Conservation (phyloP, 768 basidiomycete genomes). For the Tylopilus cervinicoccineus region DNA sequence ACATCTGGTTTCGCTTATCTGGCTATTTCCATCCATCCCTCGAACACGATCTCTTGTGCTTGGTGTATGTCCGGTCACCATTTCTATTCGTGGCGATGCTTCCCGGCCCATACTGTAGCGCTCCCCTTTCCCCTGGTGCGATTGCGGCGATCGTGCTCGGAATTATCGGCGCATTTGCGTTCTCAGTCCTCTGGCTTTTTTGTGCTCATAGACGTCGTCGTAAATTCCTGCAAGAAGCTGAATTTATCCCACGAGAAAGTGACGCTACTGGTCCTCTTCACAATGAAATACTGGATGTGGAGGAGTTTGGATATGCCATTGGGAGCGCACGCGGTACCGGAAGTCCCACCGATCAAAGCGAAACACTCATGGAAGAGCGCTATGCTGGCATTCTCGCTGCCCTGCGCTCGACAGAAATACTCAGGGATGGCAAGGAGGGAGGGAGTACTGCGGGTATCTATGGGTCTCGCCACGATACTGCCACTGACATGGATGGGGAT, state of each 20-base stretch:
- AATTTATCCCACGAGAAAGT: conserved; percentile 5
- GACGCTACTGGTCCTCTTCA: conserved; percentile 18
- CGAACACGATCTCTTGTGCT: conserved; percentile 3
- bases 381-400: conserved; percentile 27
- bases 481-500: conserved; percentile 9
- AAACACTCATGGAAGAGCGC: conserved; percentile 20
- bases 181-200: conserved; percentile 28
- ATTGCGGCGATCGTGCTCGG: conserved; percentile 25
- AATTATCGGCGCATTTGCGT: conserved; percentile 23
- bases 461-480: conserved; percentile 18
- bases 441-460: conserved; percentile 28
- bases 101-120: conserved; percentile 4
- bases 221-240: conserved; percentile 18
- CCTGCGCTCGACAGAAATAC: conserved; percentile 12
- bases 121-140: conserved; percentile 21
- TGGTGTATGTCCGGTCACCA: conserved; percentile 1
- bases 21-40: conserved; percentile 4
- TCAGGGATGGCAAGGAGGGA: conserved; percentile 16
- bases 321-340: background rate
- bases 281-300: conserved; percentile 19
- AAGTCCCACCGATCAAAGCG: background rate
- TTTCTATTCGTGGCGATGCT: conserved; percentile 3
- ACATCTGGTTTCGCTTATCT: conserved; percentile 10
- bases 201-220: conserved; percentile 31
- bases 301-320: conserved; percentile 7